Conservation (phyloP, 371 early-diverging fungal species). For the Apophysomyces trapeziformis region DNA sequence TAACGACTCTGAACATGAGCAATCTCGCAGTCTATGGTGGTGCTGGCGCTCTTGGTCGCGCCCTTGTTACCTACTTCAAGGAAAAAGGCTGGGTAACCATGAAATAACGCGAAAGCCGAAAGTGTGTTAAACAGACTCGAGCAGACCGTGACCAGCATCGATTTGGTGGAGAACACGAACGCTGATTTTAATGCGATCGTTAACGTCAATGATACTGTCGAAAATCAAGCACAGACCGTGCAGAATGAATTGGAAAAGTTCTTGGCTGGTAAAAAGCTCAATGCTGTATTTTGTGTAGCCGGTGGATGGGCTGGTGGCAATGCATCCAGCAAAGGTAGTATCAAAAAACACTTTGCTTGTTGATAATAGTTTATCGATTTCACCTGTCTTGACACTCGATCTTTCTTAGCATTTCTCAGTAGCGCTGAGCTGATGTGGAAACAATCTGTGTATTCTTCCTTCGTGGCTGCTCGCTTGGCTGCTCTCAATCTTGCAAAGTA, state of each 20-base stretch:
- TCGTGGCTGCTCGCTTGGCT: constrained; percentile 85
- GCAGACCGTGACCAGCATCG: constrained; percentile 81
- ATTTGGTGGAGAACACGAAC: constrained; percentile 72
- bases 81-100: constrained; percentile 71
- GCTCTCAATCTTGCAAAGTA: constrained; percentile 76
- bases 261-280: constrained; percentile 59
- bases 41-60: constrained; percentile 88
- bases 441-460: constrained; percentile 84
- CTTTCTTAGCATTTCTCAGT: constrained; percentile 64
- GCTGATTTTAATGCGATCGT: constrained; percentile 76
- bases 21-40: constrained; percentile 89
- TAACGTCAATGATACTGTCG: constrained; percentile 44
- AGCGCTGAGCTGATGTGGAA: constrained; percentile 76
- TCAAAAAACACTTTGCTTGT: no score
- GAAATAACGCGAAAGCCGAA: not conserved
- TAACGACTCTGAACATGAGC: constrained; percentile 38
- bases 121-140: not conserved
- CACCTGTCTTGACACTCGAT: not conserved
- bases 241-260: constrained; percentile 36
- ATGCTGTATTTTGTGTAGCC: constrained; percentile 91
- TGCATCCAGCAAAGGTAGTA: constrained; percentile 67
- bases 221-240: constrained; percentile 66
- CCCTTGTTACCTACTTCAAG: constrained; percentile 74
- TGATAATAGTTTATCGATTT: not conserved
- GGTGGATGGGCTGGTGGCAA: constrained; percentile 99